Conservation (phyloP, 768 basidiomycete species). For the Termitomyces sp. region DNA sequence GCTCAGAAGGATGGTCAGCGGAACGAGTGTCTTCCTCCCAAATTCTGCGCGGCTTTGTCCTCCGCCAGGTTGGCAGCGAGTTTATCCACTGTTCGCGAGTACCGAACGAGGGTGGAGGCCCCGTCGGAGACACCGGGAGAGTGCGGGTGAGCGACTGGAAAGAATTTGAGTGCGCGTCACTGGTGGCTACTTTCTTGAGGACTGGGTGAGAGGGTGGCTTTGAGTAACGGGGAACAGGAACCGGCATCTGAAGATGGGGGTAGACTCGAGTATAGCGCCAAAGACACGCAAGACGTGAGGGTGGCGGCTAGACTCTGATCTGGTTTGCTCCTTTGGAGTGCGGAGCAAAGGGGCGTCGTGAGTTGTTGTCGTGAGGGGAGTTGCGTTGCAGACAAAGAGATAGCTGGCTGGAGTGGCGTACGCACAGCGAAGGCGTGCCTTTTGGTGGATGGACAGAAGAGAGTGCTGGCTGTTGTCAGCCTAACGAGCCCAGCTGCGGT, state of each 20-base stretch:
- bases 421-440: slow-evolving; percentile 95
- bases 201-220: slow-evolving; percentile 64
- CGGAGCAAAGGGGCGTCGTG: slow-evolving; percentile 58
- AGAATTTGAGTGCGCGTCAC: slow-evolving; percentile 41
- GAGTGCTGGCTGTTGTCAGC: slow-evolving; percentile 29
- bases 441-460: slow-evolving; percentile 47
- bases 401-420: slow-evolving; percentile 52
- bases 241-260: slow-evolving; percentile 72
- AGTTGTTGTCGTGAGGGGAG: slow-evolving; percentile 46
- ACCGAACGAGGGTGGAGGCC: slow-evolving; percentile 62
- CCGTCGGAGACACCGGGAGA: slow-evolving; percentile 58
- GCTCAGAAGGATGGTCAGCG: slow-evolving; percentile 31
- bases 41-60: slow-evolving; percentile 62
- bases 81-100: slow-evolving; percentile 73
- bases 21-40: slow-evolving; percentile 54
- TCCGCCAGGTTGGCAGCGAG: slow-evolving; percentile 70
- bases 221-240: slow-evolving; percentile 68
- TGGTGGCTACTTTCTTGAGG: slow-evolving; percentile 55
- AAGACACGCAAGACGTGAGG: slow-evolving; percentile 41
- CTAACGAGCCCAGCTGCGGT: slow-evolving; percentile 31
- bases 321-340: slow-evolving; percentile 38
- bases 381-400: slow-evolving; percentile 28
- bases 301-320: slow-evolving; percentile 42
- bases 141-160: slow-evolving; percentile 56
- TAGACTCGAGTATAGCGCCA: slow-evolving; percentile 43